phyloP scores from a whole-genome alignment of 768 basidiomycete genomes.

The Russula sp. region DNA sequence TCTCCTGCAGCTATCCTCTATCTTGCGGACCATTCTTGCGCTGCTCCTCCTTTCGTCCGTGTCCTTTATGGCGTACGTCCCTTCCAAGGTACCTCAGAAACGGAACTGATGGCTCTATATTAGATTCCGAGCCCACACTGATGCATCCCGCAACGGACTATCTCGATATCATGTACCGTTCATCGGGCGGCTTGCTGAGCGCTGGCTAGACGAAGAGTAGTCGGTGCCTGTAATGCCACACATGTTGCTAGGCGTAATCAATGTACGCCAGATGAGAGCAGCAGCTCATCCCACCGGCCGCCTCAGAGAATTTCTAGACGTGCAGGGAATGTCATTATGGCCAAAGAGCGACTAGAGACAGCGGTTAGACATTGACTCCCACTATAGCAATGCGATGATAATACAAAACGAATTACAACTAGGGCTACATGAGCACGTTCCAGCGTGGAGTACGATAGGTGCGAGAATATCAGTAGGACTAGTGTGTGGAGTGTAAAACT shows the following conservation, averaged over 20 bases:
- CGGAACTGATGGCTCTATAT: slow-evolving; percentile 3
- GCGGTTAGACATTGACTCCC: slow-evolving; percentile 22
- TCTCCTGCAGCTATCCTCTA: slow-evolving; percentile 50
- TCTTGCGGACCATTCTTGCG: slow-evolving; percentile 51
- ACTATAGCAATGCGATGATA: slow-evolving; percentile 31
- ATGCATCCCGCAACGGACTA: slow-evolving; percentile 52
- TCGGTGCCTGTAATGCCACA: slow-evolving; percentile 1
- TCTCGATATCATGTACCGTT: slow-evolving; percentile 58
- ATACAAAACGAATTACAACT: slow-evolving; percentile 32
- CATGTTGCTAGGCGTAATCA: slow-evolving; percentile 2
- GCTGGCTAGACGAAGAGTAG: slow-evolving; percentile 66
- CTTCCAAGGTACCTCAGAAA: background rate
- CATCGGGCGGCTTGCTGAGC: slow-evolving; percentile 62
- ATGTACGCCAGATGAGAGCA: slow-evolving; percentile 2
- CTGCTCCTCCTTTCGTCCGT: slow-evolving; percentile 44
- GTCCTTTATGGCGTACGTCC: slow-evolving; percentile 56
- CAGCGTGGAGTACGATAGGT: slow-evolving; percentile 30
- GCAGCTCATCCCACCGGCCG: background rate
- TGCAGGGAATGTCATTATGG: background rate
- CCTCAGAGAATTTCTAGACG: background rate
- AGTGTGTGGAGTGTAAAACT: slow-evolving; percentile 35
- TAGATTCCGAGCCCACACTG: slow-evolving; percentile 52
- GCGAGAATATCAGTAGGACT: slow-evolving; percentile 37
- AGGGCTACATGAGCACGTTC: slow-evolving; percentile 29
- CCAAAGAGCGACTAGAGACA: slow-evolving; percentile 10